Evolutionary conservation across 2,329 filamentous ascomycete genomes (phyloP).

Genomic region (Colletotrichum endophyticum): DNA sequence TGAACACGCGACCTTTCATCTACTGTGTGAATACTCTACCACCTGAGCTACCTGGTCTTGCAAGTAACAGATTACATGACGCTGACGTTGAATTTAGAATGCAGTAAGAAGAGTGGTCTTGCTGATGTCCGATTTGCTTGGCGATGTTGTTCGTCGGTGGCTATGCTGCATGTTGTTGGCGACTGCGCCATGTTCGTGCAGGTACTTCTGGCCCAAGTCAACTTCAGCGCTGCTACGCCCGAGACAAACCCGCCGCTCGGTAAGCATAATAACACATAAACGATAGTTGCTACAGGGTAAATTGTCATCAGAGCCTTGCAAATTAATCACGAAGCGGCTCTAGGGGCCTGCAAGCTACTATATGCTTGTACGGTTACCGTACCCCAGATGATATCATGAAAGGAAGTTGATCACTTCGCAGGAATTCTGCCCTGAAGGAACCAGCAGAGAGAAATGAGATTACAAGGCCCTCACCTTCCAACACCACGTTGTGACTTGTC

Average conservation of each 20-base stretch:
- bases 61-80: background rate
- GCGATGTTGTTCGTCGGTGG: background rate
- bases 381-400: fast-evolving
- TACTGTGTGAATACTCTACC: background rate
- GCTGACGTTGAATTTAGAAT: background rate
- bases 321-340: background rate
- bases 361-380: background rate
- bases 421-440: background rate
- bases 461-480: background rate
- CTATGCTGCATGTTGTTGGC: background rate
- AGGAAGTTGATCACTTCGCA: background rate
- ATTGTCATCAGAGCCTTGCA: background rate
- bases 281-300: background rate
- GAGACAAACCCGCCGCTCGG: background rate
- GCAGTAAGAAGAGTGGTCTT: background rate
- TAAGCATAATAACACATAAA: background rate
- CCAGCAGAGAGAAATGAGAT: background rate
- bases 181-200: background rate
- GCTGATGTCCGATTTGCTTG: background rate
- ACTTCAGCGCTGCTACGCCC: background rate
- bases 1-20: background rate
- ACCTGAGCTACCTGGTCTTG: background rate
- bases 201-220: background rate
- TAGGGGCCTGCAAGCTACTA: background rate
- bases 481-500: background rate